Percentiles rank a stretch among this genome's conserved stretches.
Conservation (phyloP, 768 basidiomycete species). For the Russula foetens region DNA sequence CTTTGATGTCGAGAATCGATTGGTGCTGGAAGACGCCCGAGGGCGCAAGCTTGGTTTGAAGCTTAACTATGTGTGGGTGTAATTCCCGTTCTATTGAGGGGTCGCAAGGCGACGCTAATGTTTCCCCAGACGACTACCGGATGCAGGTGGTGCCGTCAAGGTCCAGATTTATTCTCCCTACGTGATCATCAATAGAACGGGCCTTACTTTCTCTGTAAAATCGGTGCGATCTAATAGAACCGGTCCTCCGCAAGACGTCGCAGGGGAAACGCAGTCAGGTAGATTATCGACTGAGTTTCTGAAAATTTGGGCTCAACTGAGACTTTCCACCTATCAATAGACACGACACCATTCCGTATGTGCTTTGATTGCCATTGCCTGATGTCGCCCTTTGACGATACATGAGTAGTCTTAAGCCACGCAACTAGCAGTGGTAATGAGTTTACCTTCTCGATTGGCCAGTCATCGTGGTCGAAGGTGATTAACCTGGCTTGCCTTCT, state of each 20-base stretch:
- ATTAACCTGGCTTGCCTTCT: neutral
- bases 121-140: slow-evolving; percentile 54
- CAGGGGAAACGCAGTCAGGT: slow-evolving; percentile 73
- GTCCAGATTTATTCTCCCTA: slow-evolving; percentile 92
- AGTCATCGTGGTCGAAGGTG: slow-evolving; percentile 89
- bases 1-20: slow-evolving; percentile 67
- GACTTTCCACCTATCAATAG: slow-evolving; percentile 2
- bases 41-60: slow-evolving; percentile 73
- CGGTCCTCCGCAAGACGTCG: slow-evolving; percentile 64
- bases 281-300: slow-evolving; percentile 14
- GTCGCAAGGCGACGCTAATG: neutral
- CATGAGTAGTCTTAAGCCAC: slow-evolving; percentile 72
- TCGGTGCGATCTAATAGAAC: slow-evolving; percentile 55
- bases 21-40: slow-evolving; percentile 64
- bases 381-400: neutral
- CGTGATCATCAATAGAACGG: slow-evolving; percentile 88
- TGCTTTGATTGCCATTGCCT: slow-evolving; percentile 13
- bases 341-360: slow-evolving; percentile 77
- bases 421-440: slow-evolving; percentile 73
- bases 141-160: slow-evolving; percentile 93
- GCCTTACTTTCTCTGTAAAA: slow-evolving; percentile 67
- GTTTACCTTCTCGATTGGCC: slow-evolving; percentile 69
- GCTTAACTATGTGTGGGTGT: slow-evolving; percentile 82
- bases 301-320: neutral
- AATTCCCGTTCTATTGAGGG: neutral